Percentiles rank a stretch among this genome's conserved stretches.
These are phyloP conservation scores for Meripilus lineatus DNA, from an alignment of 1,284 basidiomycete genomes.

Conservation along the genomic window DNA sequence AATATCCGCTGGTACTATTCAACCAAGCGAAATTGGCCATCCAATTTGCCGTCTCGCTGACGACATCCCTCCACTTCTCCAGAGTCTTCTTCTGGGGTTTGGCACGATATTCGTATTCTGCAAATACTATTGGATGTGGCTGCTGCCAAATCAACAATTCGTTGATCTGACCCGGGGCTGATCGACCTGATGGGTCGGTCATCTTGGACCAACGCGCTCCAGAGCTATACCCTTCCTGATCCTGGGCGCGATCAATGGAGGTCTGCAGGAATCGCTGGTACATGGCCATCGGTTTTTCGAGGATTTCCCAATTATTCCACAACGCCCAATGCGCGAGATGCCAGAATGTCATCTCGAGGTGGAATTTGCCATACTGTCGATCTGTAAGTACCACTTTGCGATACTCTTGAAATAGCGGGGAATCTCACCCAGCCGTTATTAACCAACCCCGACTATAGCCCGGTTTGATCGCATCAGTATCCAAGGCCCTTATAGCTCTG, in stretches of 20 bases:
- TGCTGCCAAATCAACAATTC: conserved; percentile 62
- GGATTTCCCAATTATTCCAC: conserved; percentile 56
- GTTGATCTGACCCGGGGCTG: conserved; percentile 56
- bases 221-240: conserved; percentile 44
- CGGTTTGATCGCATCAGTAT: neutral
- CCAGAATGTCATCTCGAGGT: conserved; percentile 63
- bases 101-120: conserved; percentile 51
- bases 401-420: neutral
- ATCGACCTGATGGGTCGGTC: conserved; percentile 56
- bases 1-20: conserved; percentile 41
- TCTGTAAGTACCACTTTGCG: neutral
- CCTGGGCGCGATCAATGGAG: conserved; percentile 41
- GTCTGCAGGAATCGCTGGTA: conserved; percentile 45
- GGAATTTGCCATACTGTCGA: conserved; percentile 48
- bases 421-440: conserved; percentile 55
- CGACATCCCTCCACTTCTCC: conserved; percentile 45
- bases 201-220: conserved; percentile 63
- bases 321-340: conserved; percentile 56
- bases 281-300: conserved; percentile 37
- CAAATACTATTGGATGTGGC: conserved; percentile 53
- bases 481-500: neutral
- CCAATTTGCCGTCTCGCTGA: conserved; percentile 52
- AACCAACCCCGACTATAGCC: conserved; percentile 45
- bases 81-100: conserved; percentile 36
- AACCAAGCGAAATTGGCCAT: conserved; percentile 53